These are phyloP conservation scores for Hortiboletus flavorubellus DNA, from an alignment of 768 basidiomycete species.

Conservation along the genomic window DNA sequence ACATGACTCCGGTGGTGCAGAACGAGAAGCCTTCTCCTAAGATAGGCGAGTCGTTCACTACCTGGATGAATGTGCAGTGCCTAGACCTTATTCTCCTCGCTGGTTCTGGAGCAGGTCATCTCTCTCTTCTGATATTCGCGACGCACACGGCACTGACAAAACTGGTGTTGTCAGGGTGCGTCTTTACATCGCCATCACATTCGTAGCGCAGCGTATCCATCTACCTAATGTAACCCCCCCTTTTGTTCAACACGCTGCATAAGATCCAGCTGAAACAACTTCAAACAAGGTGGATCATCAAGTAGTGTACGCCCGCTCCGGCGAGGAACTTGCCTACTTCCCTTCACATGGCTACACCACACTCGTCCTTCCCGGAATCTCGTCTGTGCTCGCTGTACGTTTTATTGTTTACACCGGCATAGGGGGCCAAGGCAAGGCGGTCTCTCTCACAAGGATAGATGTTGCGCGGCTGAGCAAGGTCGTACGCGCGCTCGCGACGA, in stretches of 20 bases:
- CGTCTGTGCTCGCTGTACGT: slow-evolving; percentile 89
- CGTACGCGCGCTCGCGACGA: slow-evolving; percentile 57
- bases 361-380: slow-evolving; percentile 69
- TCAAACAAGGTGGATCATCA: slow-evolving; percentile 64
- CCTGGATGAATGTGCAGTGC: no score
- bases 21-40: no score
- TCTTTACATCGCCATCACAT: not conserved
- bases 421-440: slow-evolving; percentile 35
- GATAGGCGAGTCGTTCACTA: no score
- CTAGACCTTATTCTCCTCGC: slow-evolving; percentile 81
- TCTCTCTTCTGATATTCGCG: slow-evolving; percentile 85
- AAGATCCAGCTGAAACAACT: slow-evolving; percentile 75
- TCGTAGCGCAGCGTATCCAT: not conserved
- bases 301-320: slow-evolving; percentile 88
- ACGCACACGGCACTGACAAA: slow-evolving; percentile 80
- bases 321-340: slow-evolving; percentile 94
- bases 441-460: no score
- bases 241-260: not conserved
- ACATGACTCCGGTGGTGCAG: no score
- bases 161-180: slow-evolving; percentile 85
- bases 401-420: slow-evolving; percentile 92
- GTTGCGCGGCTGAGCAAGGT: slow-evolving; percentile 57
- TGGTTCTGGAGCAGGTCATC: slow-evolving; percentile 95
- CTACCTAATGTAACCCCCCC: not conserved
- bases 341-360: slow-evolving; percentile 65